These are phyloP conservation scores for Amylocystis lapponica DNA, from an alignment of 768 basidiomycete species.

Conservation along the genomic window DNA sequence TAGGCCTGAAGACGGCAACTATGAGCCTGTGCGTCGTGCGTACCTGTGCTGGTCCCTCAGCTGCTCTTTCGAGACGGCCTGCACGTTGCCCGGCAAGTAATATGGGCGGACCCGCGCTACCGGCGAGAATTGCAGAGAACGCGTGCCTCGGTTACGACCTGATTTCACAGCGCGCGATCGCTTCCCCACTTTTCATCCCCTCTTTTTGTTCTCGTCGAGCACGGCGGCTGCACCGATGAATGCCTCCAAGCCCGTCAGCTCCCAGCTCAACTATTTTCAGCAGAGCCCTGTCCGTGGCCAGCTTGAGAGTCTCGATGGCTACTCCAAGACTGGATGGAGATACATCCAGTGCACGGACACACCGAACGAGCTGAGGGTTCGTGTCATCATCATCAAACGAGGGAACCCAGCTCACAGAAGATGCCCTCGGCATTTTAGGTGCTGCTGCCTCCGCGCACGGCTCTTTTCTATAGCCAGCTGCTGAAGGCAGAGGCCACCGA, in stretches of 20 bases:
- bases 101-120: no score
- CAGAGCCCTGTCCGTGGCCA: slow-evolving; percentile 70
- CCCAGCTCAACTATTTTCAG: slow-evolving; percentile 46
- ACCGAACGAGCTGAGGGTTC: slow-evolving; percentile 66
- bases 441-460: slow-evolving; percentile 61
- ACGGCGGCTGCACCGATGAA: slow-evolving; percentile 5
- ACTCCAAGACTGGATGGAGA: slow-evolving; percentile 54
- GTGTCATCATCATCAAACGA: neutral
- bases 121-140: no score
- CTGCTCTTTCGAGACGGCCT: no score
- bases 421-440: no score
- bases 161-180: slow-evolving; percentile 15
- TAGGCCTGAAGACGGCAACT: no score
- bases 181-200: slow-evolving; percentile 6
- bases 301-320: slow-evolving; percentile 57
- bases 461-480: slow-evolving; percentile 59
- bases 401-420: no score
- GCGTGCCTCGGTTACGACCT: slow-evolving; percentile 15
- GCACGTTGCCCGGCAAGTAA: no score
- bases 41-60: no score
- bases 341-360: slow-evolving; percentile 76
- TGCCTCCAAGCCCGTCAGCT: slow-evolving; percentile 8
- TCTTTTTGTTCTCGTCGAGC: slow-evolving; percentile 1
- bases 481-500: slow-evolving; percentile 57
- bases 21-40: no score